Base-by-base conservation (phyloP, 106 monocot species). In the Dioscorea dumetorum region DNA sequence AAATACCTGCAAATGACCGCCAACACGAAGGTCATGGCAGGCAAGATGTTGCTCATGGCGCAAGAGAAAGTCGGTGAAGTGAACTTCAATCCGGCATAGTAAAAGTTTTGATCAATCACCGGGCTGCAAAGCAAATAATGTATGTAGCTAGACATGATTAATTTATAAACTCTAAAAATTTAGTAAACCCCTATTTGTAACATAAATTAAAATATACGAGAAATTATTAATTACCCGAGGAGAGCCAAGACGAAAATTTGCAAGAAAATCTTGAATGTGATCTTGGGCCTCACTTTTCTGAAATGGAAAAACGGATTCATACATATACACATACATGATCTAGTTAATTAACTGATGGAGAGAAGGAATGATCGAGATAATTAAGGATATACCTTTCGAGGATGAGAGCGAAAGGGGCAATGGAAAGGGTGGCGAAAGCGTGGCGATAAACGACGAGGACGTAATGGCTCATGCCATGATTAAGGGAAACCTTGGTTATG, bases 381-480 rank as follows among this genome's bases (percentile, higher is more conserved):
- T 20, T 41, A n/a, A n/a, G n/a, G n/a, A n/a, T n/a, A 12, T 67
- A 88, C 92, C 93, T 78, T 74, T 93, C 88, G 1, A 93, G 88
- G 51, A 93, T 49, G 69, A 93, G 78, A 9, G 93, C 93, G 32
- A 93, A 89, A 49, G 93, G 93, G 19, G 89, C 88, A 57, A 93
- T 86, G 74, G 89, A 84, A 49, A 93, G 73, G 49, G 93, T 81
- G 49, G 89, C 93, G 50, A 89, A 86, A 56, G 86, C 89, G 61
- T 89, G 89, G 58, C 93, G 81, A 63, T 93, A 93, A 49, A 93
- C 89, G 9, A 93, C 93, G 41, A 89, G 86, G 0, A 86, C 88
- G 56, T 89, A 93, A 72, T 93, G 93, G 71, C 88, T 88, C 88
- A 93, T 88, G 63, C 93, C 93, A 24, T 67, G 81, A 76, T 83